Evolutionary conservation across 306 rosid species (phyloP).

Genomic region (Aeschynomene evenia): DNA sequence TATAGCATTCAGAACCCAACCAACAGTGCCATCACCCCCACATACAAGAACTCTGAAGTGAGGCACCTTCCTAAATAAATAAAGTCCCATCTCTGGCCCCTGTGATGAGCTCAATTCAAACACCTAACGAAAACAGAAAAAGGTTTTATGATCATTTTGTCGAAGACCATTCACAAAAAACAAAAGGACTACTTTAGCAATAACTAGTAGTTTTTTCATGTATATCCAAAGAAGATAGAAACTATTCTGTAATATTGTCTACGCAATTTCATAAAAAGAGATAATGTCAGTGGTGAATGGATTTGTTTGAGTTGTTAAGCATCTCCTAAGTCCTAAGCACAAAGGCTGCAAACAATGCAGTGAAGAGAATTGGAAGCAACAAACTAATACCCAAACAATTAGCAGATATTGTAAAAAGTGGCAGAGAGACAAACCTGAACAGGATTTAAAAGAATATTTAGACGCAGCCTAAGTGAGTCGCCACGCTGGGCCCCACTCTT

Average conservation of each 20-base stretch:
- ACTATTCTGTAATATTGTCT: background rate
- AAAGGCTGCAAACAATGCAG: conserved; percentile 3
- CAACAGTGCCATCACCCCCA: conserved; percentile 99
- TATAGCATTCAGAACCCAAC: conserved; percentile 92
- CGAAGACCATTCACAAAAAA: conserved; percentile 20
- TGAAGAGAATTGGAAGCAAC: conserved; percentile 21
- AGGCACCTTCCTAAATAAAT: conserved; percentile 88
- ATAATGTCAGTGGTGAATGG: background rate
- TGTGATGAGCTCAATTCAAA: conserved; percentile 87
- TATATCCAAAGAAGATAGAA: conserved; percentile 20
- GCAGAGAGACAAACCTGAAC: conserved; percentile 70
- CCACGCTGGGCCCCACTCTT: conserved; percentile 99
- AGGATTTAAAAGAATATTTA: conserved; percentile 86
- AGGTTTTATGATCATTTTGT: conserved; percentile 2
- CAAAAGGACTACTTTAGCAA: background rate
- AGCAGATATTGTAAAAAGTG: conserved; percentile 22
- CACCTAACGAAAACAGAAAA: conserved; percentile 56
- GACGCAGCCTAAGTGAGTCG: conserved; percentile 77
- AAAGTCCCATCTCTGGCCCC: conserved; percentile 89
- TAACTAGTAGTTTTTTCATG: conserved; percentile 9
- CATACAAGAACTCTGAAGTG: conserved; percentile 95
- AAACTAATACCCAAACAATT: conserved; percentile 16
- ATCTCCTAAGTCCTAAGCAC: conserved; percentile 13
- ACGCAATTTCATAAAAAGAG: conserved; percentile 4
- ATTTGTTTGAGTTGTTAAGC: background rate